phyloP scores from a whole-genome alignment of 2,329 filamentous ascomycete genomes.

The Botryotinia globosa region DNA sequence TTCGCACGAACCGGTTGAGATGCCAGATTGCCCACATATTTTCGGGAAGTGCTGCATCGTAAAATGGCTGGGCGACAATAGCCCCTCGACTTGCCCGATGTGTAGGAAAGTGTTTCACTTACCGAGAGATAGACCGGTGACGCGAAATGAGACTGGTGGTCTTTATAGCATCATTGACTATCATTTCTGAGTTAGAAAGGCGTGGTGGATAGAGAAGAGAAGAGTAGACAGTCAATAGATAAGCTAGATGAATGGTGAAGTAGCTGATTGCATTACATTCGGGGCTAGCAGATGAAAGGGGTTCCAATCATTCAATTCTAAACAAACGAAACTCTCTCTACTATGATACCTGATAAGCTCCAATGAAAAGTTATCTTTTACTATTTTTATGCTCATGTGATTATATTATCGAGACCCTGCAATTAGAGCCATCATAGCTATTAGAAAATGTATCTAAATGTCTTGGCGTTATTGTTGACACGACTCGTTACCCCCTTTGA shows the following conservation, averaged over 20 bases:
- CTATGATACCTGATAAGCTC: rapidly evolving
- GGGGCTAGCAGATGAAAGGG: background rate
- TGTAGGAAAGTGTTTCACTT: background rate
- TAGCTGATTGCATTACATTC: background rate
- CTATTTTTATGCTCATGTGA: rapidly evolving
- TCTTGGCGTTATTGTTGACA: background rate
- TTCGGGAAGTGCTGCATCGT: background rate
- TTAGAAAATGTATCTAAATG: background rate
- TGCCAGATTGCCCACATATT: background rate
- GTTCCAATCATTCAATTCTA: background rate
- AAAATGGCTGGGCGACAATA: background rate
- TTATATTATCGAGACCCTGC: background rate
- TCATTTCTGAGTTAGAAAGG: background rate
- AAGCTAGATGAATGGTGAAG: background rate
- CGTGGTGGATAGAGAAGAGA: rapidly evolving
- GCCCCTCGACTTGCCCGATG: background rate
- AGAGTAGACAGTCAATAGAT: background rate
- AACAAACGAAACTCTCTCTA: background rate
- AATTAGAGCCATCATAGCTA: background rate
- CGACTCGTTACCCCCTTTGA: background rate
- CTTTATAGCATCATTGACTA: background rate
- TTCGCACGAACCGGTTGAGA: background rate
- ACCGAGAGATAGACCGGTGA: background rate
- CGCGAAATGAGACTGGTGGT: background rate
- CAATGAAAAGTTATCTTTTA: background rate